Base-by-base conservation (phyloP, 805 yeast species). In the Lachancea fermentati region DNA sequence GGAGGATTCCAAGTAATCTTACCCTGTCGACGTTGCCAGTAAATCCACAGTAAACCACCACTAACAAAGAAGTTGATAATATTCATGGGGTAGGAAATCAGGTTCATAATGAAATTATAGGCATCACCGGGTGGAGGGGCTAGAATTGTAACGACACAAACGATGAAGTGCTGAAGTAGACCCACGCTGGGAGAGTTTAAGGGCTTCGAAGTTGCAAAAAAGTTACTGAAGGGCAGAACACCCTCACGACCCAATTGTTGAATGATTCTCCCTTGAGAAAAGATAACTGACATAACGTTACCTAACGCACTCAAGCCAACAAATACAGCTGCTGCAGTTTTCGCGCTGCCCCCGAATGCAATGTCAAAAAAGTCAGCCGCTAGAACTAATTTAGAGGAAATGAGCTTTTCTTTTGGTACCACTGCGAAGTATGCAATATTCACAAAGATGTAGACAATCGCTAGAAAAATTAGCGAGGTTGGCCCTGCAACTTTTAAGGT, bases 41-140 rank as follows among this genome's bases (percentile, higher is more conserved):
- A 75, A 36, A 83, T 62, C 57, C 71, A 74, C 36, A 85, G 58
- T 13, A 61, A 37, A 14, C 85, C 95, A 38, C 72, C 52, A 13
- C 83, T 79, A 30, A 85, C 78, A 32, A 70, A 68, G 22, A 79
- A 66, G 59, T 85, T 81, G 53, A 85, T 81, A 37, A 85, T 80
- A 55, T 85, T 81, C 66, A 80, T 73, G 36, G 95, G 91, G 60
- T 85, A 85, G 2, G 91, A 79, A 51, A 84, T 81, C 67, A 86
- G 70, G 63, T 86, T 85, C 61, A 83, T 60, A 50, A 85, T 77
- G 58, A 86, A 82, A 61, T 83, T 81, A 67, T 84, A 85, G 35
- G 94, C 94, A 57, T 85, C 94, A 42, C 93, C 94, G 18, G 89
- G 85, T 14, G 93, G 91, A 31, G 86, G 85, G 3, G 91, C 93